Conservation (phyloP, 257 asterid species). For the Handroanthus guayacan region DNA sequence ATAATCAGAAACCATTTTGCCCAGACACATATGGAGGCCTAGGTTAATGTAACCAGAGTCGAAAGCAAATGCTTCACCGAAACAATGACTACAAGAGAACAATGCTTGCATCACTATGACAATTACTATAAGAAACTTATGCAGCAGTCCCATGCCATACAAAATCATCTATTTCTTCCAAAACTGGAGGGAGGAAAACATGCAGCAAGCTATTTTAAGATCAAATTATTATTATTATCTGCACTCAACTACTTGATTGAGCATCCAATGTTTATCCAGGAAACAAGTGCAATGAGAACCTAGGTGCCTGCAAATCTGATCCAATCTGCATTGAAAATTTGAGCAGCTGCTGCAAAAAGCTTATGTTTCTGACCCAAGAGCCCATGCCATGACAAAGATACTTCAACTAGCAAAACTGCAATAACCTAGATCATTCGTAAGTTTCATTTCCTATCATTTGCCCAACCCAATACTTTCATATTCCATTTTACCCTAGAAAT, state of each 20-base stretch:
- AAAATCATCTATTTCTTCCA: constrained; percentile 10
- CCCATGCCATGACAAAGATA: not conserved
- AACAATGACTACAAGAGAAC: not conserved
- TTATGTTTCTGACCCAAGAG: not conserved
- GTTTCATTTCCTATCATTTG: no score
- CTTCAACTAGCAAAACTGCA: not conserved
- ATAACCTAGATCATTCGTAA: no score
- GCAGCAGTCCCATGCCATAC: not conserved
- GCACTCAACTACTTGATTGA: not conserved
- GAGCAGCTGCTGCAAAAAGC: not conserved
- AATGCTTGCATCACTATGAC: constrained; percentile 1
- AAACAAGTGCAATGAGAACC: not conserved
- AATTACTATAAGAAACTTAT: not conserved
- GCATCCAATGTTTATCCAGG: not conserved
- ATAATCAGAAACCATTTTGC: not conserved
- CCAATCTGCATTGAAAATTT: not conserved
- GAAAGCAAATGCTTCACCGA: not conserved
- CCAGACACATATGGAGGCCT: not conserved
- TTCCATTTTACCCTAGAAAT: no score
- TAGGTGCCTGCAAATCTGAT: not conserved
- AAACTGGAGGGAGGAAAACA: not conserved
- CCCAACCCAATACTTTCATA: no score
- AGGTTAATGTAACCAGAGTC: not conserved
- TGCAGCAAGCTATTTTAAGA: not conserved
- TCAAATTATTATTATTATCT: not conserved